Percentiles rank a stretch among this genome's conserved stretches.
These are phyloP conservation scores for Leccinum griseonigrum DNA, from an alignment of 1,284 basidiomycete species.

Conservation along the genomic window DNA sequence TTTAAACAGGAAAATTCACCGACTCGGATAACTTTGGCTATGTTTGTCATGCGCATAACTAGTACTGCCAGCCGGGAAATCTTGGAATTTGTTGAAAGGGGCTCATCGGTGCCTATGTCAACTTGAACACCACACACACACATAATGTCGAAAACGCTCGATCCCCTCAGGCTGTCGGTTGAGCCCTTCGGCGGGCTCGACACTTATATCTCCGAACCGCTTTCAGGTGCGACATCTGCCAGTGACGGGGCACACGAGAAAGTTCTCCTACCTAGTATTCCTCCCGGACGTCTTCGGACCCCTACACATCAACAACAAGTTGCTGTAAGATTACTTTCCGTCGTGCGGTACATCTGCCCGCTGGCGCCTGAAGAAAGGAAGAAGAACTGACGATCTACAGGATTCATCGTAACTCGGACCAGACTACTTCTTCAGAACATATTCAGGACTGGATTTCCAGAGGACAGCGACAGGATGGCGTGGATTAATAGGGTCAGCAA, in stretches of 20 bases:
- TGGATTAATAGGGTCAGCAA: neutral
- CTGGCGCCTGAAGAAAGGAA: too few species aligned
- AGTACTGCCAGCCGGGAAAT: too few species aligned
- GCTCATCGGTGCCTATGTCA: too few species aligned
- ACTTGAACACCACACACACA: too few species aligned
- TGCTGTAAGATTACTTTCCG: constrained; percentile 53
- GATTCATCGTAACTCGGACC: neutral
- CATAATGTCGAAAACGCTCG: too few species aligned
- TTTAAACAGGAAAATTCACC: too few species aligned
- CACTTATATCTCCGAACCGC: constrained; percentile 51
- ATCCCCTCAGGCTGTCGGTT: constrained; percentile 34
- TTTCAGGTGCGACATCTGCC: constrained; percentile 3
- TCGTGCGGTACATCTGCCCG: constrained; percentile 34
- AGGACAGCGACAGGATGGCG: neutral
- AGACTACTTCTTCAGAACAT: neutral
- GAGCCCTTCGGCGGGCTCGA: constrained; percentile 20
- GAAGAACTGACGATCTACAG: neutral
- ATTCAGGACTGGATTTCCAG: neutral
- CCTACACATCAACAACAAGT: constrained; percentile 45
- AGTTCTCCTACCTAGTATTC: constrained; percentile 20
- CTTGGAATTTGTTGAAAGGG: too few species aligned
- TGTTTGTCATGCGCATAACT: too few species aligned
- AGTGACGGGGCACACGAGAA: constrained; percentile 26
- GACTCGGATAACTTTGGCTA: too few species aligned
- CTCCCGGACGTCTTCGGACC: constrained; percentile 36